Evolutionary conservation across 225 moss, liverwort and hornwort species (phyloP), one percentile per base, ranked within the genome.

Genomic region (Polytrichum formosum): DNA sequence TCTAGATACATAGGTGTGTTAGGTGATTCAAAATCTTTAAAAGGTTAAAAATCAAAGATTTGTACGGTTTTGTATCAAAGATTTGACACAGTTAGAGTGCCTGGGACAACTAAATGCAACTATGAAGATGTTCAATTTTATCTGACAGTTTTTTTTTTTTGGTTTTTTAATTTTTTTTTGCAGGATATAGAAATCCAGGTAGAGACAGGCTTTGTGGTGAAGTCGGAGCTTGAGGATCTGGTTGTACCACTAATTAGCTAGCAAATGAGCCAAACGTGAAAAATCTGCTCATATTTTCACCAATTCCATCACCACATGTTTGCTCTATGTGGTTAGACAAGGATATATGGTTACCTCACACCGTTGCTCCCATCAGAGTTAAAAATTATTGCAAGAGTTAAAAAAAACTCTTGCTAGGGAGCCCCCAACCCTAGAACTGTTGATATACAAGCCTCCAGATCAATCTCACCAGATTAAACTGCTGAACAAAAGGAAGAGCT

Each of bases 191-290:
- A 53, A 26, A 54, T 26, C 28, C 54, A 8, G 23, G 55, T 16
- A 18, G 67, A 23, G 25, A 55, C 67, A 22, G 5, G 25, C 26
- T 8, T 22, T 54, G 26, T 67, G 53, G 67, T 67, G 53, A 67
- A 67, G 46, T 5, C 26, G 7, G 67, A 67, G 67, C 54, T 26
- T 26, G 53, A 25, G 67, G 67, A 67, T 27, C 54, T 26, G 26
- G 26, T 53, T 67, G 67, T 35, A 67, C 2, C 37, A 67, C 21
- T 21, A 37, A 53, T 21, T 53, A 35, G 46, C 26, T 67, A 67
- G 35, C 37, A n/a, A 25, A 22, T 26, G 62, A 22, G 62, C 25
- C 62, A 63, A 26, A 63, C 26, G 26, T 46, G 46, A 16, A 37
- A 26, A 7, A 13, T 28, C 25, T 63, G 13, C 62, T 26, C 62